These are phyloP conservation scores for Rhizopus arrhizus DNA, from an alignment of 371 early-diverging fungal genomes.

Conservation along the genomic window DNA sequence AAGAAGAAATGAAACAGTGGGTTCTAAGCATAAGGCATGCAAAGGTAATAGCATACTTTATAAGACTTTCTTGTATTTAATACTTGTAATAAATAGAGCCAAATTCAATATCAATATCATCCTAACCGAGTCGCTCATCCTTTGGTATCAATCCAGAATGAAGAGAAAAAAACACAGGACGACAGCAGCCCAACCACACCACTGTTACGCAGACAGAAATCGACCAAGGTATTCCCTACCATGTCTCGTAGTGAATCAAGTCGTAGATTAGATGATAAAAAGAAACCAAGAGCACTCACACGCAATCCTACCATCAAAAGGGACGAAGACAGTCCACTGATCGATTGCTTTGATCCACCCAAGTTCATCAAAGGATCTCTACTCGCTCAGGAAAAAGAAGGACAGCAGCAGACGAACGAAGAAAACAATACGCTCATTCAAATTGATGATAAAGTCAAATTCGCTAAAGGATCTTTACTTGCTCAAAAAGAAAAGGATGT, in stretches of 20 bases:
- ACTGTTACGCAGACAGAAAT: constrained; percentile 41
- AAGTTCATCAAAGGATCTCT: constrained; percentile 42
- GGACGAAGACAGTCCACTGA: constrained; percentile 18
- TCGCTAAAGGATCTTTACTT: constrained; percentile 49
- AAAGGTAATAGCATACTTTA: constrained; percentile 50
- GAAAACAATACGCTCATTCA: constrained; percentile 40
- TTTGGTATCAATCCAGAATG: constrained; percentile 31
- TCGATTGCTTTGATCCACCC: constrained; percentile 22
- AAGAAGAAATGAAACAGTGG: constrained; percentile 82
- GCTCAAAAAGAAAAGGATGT: constrained; percentile 27
- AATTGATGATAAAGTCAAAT: constrained; percentile 41
- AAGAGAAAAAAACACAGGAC: constrained; percentile 4
- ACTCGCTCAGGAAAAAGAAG: constrained; percentile 30
- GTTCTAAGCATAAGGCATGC: constrained; percentile 77
- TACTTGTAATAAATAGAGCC: constrained; percentile 26
- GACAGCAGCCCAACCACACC: constrained; percentile 1
- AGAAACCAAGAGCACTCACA: constrained; percentile 19
- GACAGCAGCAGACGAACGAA: constrained; percentile 13
- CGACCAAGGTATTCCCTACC: constrained; percentile 30
- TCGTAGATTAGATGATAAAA: constrained; percentile 16
- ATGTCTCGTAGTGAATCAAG: constrained; percentile 27
- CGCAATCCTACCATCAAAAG: constrained; percentile 25
- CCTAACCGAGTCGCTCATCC: constrained; percentile 43
- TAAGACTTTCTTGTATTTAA: not conserved
- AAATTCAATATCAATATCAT: constrained; percentile 39